Percentiles rank a stretch among this genome's conserved stretches.
Evolutionary conservation across 208 protist genomes (phyloP).

Genomic region (Trypanosoma lewisi): DNA sequence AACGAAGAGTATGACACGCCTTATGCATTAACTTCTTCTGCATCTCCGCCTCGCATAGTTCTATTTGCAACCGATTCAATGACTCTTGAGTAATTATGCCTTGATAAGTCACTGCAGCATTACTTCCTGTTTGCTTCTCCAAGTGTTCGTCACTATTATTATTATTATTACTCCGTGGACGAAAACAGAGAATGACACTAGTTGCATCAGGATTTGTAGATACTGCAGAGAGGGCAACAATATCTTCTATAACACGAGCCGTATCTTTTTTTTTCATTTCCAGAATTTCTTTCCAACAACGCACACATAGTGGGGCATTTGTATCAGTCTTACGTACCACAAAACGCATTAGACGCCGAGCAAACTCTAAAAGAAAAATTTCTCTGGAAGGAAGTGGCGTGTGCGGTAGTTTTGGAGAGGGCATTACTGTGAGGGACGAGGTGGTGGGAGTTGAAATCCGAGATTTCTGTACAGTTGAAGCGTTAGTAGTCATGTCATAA

Average conservation of each 20-base stretch:
- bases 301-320: slow-evolving; percentile 19
- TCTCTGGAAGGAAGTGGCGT: neutral
- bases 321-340: slow-evolving; percentile 16
- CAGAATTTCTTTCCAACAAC: slow-evolving; percentile 22
- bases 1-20: neutral
- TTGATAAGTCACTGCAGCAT: neutral
- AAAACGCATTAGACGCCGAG: slow-evolving; percentile 12
- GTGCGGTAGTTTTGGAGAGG: neutral
- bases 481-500: neutral
- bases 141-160: neutral
- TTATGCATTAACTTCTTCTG: neutral
- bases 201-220: neutral
- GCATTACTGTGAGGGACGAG: neutral
- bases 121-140: too few relatives aligned
- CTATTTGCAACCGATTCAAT: slow-evolving; percentile 10
- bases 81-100: slow-evolving; percentile 7
- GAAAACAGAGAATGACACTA: slow-evolving; percentile 14
- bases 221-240: neutral
- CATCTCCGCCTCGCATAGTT: slow-evolving; percentile 14
- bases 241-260: slow-evolving; percentile 10
- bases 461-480: neutral
- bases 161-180: neutral
- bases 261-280: slow-evolving; percentile 2
- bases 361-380: slow-evolving; percentile 8
- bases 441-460: neutral